Evolutionary conservation across 2,329 filamentous ascomycete species (phyloP).

Genomic region (Paraphaeosphaeria sporulosa): DNA sequence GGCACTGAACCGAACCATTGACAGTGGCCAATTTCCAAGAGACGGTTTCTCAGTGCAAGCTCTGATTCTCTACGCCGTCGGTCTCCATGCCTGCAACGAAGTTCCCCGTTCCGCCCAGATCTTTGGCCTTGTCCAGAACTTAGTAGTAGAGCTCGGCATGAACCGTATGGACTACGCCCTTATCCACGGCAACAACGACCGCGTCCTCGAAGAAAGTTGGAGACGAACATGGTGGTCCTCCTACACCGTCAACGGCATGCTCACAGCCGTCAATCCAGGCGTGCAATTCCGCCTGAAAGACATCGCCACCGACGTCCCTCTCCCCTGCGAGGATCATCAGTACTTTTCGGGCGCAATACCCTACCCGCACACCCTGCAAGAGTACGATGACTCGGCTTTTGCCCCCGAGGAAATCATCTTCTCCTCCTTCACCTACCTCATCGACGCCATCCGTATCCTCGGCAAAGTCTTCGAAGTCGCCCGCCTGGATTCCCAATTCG

Average conservation of each 20-base stretch:
- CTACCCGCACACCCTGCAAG: slow-evolving; percentile 64
- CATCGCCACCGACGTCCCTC: slow-evolving; percentile 70
- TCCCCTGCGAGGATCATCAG: slow-evolving; percentile 85
- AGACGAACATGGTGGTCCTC: slow-evolving; percentile 91
- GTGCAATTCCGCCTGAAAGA: slow-evolving; percentile 75
- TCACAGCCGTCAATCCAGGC: slow-evolving; percentile 78
- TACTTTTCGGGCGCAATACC: slow-evolving; percentile 58
- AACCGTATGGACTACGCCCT: slow-evolving; percentile 73
- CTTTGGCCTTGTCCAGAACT: slow-evolving; percentile 70
- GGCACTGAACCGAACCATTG: slow-evolving; percentile 41
- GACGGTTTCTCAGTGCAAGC: slow-evolving; percentile 74
- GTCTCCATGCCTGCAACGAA: slow-evolving; percentile 78
- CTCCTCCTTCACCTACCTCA: slow-evolving; percentile 85
- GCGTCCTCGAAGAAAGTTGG: slow-evolving; percentile 81
- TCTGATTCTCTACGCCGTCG: slow-evolving; percentile 77
- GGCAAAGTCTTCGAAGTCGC: slow-evolving; percentile 72
- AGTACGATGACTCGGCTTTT: slow-evolving; percentile 81
- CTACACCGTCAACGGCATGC: slow-evolving; percentile 83
- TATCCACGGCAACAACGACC: slow-evolving; percentile 68
- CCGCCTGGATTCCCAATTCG: slow-evolving; percentile 43
- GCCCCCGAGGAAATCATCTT: slow-evolving; percentile 73
- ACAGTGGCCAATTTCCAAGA: slow-evolving; percentile 39
- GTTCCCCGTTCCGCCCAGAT: slow-evolving; percentile 72
- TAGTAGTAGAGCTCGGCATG: slow-evolving; percentile 79
- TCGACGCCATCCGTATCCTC: slow-evolving; percentile 80